Percentiles rank a stretch among this genome's conserved stretches.
Conservation (phyloP, 2,329 filamentous ascomycete species). For the Pseudocercospora cruenta region DNA sequence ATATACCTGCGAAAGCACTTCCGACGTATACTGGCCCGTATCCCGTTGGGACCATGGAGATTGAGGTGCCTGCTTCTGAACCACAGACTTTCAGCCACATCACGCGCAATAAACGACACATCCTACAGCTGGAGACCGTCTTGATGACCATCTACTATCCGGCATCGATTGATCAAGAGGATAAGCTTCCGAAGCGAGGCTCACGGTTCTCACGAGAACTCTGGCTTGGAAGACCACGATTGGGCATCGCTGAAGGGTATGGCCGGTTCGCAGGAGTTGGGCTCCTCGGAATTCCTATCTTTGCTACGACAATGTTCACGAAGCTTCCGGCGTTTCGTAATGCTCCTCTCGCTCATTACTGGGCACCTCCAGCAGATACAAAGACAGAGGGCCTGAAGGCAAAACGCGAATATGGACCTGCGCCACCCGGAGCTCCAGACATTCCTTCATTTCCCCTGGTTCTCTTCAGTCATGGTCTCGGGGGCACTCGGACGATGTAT, state of each 20-base stretch:
- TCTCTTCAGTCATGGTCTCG: conserved; percentile 69
- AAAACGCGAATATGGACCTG: conserved; percentile 47
- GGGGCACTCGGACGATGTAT: conserved; percentile 65
- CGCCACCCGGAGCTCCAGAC: conserved; percentile 40
- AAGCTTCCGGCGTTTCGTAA: conserved; percentile 68
- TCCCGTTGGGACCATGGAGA: conserved; percentile 57
- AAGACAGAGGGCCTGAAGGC: conserved; percentile 45
- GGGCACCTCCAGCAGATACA: conserved; percentile 48
- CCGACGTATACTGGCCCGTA: conserved; percentile 59
- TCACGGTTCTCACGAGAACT: conserved; percentile 57
- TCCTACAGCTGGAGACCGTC: conserved; percentile 62
- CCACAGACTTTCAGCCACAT: conserved; percentile 57
- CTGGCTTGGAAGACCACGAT: conserved; percentile 64
- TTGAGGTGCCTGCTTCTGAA: conserved; percentile 56
- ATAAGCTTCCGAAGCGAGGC: conserved; percentile 28
- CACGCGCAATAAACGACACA: conserved; percentile 50
- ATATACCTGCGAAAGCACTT: conserved; percentile 49
- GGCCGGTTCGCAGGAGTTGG: conserved; percentile 62
- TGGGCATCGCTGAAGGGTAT: conserved; percentile 62
- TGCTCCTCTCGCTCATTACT: conserved; percentile 59
- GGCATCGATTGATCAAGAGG: conserved; percentile 47
- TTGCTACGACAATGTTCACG: conserved; percentile 64
- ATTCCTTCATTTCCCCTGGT: conserved; percentile 62
- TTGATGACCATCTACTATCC: conserved; percentile 70
- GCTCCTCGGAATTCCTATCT: conserved; percentile 55